Percentiles rank a stretch among this genome's conserved stretches.
These are phyloP conservation scores for Russula brevipes DNA, from an alignment of 768 basidiomycete species.

Conservation along the genomic window DNA sequence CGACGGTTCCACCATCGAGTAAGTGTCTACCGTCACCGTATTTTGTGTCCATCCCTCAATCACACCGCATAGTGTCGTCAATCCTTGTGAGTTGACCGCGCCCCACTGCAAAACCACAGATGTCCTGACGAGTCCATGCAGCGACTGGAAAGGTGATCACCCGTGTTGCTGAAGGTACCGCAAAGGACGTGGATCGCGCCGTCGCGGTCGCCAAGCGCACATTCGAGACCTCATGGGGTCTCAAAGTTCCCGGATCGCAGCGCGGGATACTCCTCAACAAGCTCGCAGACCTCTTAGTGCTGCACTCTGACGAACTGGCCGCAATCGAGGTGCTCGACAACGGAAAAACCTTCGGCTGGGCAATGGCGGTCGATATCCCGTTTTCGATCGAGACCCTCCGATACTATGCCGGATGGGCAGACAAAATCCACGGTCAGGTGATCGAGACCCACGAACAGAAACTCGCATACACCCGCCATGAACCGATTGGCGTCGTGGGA, in stretches of 20 bases:
- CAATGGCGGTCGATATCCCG: constrained; percentile 46
- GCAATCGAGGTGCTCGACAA: constrained; percentile 73
- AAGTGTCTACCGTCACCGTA: constrained; percentile 27
- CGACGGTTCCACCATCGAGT: constrained; percentile 63
- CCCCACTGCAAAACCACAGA: background rate
- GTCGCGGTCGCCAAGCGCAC: constrained; percentile 63
- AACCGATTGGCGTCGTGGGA: constrained; percentile 53
- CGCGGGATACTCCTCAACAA: constrained; percentile 56
- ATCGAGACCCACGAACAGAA: constrained; percentile 54
- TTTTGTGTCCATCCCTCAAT: background rate
- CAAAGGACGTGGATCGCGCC: constrained; percentile 71
- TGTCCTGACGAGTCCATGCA: constrained; percentile 4
- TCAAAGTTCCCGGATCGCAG: constrained; percentile 47
- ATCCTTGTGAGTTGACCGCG: constrained; percentile 40
- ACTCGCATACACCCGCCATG: constrained; percentile 55
- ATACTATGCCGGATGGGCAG: constrained; percentile 90
- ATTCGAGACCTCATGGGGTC: constrained; percentile 64
- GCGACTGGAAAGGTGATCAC: constrained; percentile 57
- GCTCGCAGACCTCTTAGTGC: constrained; percentile 60
- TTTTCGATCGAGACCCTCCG: constrained; percentile 47
- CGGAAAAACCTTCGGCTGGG: constrained; percentile 50
- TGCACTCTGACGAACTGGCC: constrained; percentile 56
- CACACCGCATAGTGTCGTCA: constrained; percentile 43
- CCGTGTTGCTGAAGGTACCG: constrained; percentile 51
- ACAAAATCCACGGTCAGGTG: constrained; percentile 73